Base-by-base conservation (phyloP, 352 stramenopile species). In the Globisporangium polare region DNA sequence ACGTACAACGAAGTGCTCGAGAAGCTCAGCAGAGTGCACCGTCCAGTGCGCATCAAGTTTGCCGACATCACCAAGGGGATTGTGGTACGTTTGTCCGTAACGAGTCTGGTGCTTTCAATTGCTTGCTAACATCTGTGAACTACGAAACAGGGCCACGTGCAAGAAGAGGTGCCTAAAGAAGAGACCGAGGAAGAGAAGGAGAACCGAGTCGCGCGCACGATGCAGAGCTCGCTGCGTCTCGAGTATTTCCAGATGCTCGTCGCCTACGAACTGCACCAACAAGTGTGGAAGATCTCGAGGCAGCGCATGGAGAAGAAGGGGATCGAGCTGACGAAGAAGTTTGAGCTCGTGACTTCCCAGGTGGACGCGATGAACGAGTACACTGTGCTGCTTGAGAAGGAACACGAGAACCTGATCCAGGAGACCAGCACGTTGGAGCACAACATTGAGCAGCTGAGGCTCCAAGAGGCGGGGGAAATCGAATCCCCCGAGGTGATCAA, bases 1-100 rank as follows among this genome's bases (percentile, higher is more conserved):
- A 92, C 84, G 13, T 95, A 94, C 65, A 76, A 66, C 3, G 84
- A 95, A 45, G 77, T 94, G 13, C 69, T 95, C 9, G 86, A 95
- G 51, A 67, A 86, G 45, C 72, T 95, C 6, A 88, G 82, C 62
- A 73, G 82, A 33, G 65, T 89, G 29, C 58, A 68, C 7, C 79
- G 86, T 17, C 86, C 86, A 27, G 66, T 95, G 13, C 77, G 77
- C 7, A 92, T 95, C 35, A 91, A 91, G 60, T 95, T 95, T 63
- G 86, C 84, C 5, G 84, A 95, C 59, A 80, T 88, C 20, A 72
- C 77, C 0, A 88, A 89, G 63, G 86, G 86, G n/a, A 93, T 95
- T 70, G 85, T 95, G 50, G 72, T 83, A 69, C 24, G 70, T 74
- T 54, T 42, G 42, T 22, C 8, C 35, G 29, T 51, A 22, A 43